A percentile compares a stretch with the other conserved stretches of the same genome.
These are phyloP conservation scores for Amphirosellinia nigrospora DNA, from an alignment of 495 filamentous ascomycete species.

Conservation along the genomic window DNA sequence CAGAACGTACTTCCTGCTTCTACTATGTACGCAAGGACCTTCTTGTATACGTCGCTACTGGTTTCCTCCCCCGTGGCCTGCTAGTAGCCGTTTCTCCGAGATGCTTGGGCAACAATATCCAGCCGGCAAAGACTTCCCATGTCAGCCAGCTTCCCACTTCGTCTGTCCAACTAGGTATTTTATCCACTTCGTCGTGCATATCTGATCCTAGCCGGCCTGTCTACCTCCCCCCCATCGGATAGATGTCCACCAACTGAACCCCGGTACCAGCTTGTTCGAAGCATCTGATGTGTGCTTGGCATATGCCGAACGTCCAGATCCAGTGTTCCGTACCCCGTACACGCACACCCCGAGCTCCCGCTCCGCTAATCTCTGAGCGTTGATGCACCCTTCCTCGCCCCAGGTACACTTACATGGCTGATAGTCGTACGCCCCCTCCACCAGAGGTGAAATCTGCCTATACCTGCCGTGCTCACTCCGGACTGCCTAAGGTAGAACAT, in stretches of 20 bases:
- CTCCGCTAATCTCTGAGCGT: constrained; percentile 15
- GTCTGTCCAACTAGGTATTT: not conserved
- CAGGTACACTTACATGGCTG: constrained; percentile 14
- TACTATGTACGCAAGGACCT: not conserved
- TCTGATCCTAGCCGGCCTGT: constrained; percentile 18
- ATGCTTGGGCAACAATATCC: constrained; percentile 9
- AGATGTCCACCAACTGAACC: constrained; percentile 16
- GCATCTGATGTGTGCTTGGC: constrained; percentile 12
- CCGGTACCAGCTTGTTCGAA: not conserved
- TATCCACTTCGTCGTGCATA: constrained; percentile 25
- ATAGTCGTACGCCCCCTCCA: constrained; percentile 23
- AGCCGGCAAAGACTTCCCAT: constrained; percentile 20
- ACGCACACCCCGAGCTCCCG: constrained; percentile 10
- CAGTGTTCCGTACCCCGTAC: not conserved
- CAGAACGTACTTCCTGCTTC: not conserved
- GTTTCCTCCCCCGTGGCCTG: constrained; percentile 24
- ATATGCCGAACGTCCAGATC: not conserved
- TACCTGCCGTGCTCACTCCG: constrained; percentile 10
- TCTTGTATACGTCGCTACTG: constrained; percentile 12
- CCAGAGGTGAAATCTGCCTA: constrained; percentile 7
- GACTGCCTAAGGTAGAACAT: constrained; percentile 14
- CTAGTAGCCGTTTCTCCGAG: not conserved
- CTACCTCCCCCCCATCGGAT: constrained; percentile 24
- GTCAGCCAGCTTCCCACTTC: constrained; percentile 11
- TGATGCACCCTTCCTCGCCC: constrained; percentile 19